Base-by-base conservation (phyloP, 2,329 filamentous ascomycete genomes). In the Pseudopyricularia cyperi region DNA sequence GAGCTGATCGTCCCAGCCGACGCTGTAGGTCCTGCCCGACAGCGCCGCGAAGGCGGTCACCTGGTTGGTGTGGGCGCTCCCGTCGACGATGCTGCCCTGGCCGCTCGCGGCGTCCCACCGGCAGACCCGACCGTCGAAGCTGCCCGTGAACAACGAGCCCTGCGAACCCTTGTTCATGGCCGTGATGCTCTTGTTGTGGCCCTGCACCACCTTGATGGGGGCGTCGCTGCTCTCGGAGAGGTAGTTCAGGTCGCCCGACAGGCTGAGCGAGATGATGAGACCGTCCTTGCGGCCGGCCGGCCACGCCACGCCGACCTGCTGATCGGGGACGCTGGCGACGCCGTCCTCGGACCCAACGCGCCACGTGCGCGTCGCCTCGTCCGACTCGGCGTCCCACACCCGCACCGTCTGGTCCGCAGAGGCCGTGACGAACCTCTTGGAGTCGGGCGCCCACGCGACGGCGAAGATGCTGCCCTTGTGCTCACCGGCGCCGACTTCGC, bases 281-380 rank as follows among this genome's bases (percentile, higher is more conserved):
- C 86, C 88, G 64, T 98, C 93, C 51, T 73, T 85, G 57, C 91
- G 79, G 48, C 86, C 87, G 47, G 81, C 76, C 1, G 90, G 88
- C 82, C 89, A 95, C 9, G 93, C 88, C 6, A 98, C 89, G 51
- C 93, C 93, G 32, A 97, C 88, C 65, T 98, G 93, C 67, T 98
- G 93, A 63, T 96, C 79, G 3, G 77, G 76, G 35, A 96, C 74
- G 63, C 80, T 89, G 55, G 83, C 77, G 46, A 71, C 72, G 15
- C 83, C 83, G 42, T 90, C 85, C 32, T 79, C 80, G n/a, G 49
- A 26, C 22, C 90, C 89, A 64, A 97, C 79, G 57, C 79, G 79
- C 93, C 93, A 98, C 26, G 80, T 87, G 65, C 94, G 87, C 7
- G 84, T 73, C 19, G 80, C 79, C 63, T 85, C 85, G 33, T 85